A percentile compares a stretch with the other conserved stretches of the same genome.
These are phyloP conservation scores for Claviceps purpurea DNA, from an alignment of 2,329 filamentous ascomycete species.

Conservation along the genomic window DNA sequence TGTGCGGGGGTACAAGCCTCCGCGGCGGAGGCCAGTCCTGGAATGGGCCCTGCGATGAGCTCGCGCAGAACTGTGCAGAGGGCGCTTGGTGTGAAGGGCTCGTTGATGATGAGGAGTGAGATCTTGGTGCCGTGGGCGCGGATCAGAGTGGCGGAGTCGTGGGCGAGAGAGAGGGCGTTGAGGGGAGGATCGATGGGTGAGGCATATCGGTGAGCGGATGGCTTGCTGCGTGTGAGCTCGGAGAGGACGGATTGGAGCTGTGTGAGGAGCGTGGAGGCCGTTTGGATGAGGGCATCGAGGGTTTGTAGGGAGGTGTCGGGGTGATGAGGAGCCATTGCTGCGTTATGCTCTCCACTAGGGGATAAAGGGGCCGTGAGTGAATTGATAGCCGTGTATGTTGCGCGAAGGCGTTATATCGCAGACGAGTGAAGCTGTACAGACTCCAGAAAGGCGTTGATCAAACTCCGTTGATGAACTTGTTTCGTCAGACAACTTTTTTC, in stretches of 20 bases:
- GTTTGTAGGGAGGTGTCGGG: conserved; percentile 18
- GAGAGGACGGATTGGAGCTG: conserved; percentile 30
- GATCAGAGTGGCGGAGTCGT: conserved; percentile 59
- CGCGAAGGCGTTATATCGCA: too few species aligned
- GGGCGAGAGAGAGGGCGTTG: conserved; percentile 53
- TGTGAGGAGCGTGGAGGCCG: conserved; percentile 24
- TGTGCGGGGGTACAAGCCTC: conserved; percentile 47
- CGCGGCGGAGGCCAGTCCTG: conserved; percentile 58
- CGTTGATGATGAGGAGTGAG: conserved; percentile 72
- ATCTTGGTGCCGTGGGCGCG: conserved; percentile 78
- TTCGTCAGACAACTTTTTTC: too few species aligned
- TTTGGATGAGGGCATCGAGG: conserved; percentile 26
- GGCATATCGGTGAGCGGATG: conserved; percentile 4
- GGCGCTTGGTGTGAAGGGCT: conserved; percentile 73
- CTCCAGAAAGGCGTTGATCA: too few species aligned
- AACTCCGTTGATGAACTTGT: too few species aligned
- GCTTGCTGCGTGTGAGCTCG: conserved; percentile 21
- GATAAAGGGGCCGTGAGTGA: too few species aligned
- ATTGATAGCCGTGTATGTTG: too few species aligned
- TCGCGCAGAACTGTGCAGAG: conserved; percentile 57
- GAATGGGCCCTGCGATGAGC: conserved; percentile 59
- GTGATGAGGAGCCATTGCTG: conserved; percentile 13
- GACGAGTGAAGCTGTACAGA: too few species aligned
- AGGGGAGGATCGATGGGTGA: conserved; percentile 15
- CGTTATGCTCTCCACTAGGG: not conserved